Conservation (phyloP, 139 green algal genomes). For the Haematococcus lacustris region DNA sequence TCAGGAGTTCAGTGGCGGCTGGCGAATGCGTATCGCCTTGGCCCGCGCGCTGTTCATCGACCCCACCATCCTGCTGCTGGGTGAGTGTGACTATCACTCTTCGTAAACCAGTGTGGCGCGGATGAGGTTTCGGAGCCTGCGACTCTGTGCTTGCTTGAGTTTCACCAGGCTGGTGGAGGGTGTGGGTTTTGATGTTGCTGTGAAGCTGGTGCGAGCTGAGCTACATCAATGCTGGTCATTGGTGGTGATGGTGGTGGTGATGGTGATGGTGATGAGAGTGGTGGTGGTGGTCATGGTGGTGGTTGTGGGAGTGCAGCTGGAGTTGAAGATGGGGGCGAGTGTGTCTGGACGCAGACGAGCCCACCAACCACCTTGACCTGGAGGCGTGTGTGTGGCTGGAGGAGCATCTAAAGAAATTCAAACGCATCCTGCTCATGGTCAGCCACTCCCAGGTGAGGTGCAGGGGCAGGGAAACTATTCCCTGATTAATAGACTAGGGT, state of each 20-base stretch:
- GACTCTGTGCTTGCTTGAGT: constrained; percentile 1
- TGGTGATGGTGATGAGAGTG: too few relatives aligned
- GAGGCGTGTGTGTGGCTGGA: constrained; percentile 97
- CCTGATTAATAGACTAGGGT: too few relatives aligned
- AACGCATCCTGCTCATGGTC: constrained; percentile 34
- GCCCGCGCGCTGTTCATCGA: constrained; percentile 87
- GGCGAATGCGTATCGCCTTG: constrained; percentile 94
- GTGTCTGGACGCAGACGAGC: constrained; percentile 24
- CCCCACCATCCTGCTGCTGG: constrained; percentile 82
- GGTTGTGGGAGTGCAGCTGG: too few relatives aligned
- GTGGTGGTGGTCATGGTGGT: too few relatives aligned
- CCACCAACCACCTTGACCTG: constrained; percentile 68
- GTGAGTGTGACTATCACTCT: not conserved
- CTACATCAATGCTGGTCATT: not conserved
- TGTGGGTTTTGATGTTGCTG: not conserved
- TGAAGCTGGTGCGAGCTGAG: not conserved
- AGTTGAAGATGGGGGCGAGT: too few relatives aligned
- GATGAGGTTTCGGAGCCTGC: not conserved
- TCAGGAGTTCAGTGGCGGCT: constrained; percentile 89
- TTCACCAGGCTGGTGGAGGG: not conserved
- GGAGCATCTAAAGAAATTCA: constrained; percentile 75
- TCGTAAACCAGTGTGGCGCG: not conserved
- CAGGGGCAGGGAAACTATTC: too few relatives aligned
- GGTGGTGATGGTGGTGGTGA: not conserved
- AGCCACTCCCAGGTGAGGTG: constrained; percentile 16